Evolutionary conservation across 192 early-diverging fungal species (phyloP).

Genomic region (Umbelopsis sp.): DNA sequence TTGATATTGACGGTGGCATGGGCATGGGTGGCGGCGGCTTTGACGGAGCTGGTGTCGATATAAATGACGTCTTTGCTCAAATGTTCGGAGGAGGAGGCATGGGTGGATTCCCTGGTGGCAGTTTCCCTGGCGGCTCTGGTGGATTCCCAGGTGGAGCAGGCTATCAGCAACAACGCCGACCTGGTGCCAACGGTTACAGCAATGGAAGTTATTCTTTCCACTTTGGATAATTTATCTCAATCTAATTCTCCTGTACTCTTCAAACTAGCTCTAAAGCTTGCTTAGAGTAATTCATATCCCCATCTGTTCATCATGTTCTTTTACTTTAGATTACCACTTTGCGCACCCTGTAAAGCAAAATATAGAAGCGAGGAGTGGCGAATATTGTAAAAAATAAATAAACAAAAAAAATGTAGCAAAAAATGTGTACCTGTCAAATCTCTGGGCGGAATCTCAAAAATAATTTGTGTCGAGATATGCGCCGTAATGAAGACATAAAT

Average conservation of each 20-base stretch:
- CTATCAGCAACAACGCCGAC: slow-evolving; percentile 22
- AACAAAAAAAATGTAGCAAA: not conserved
- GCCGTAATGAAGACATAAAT: no score
- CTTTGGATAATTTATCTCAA: slow-evolving; percentile 42
- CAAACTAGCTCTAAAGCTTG: not conserved
- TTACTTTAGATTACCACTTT: not conserved
- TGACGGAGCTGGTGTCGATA: slow-evolving; percentile 54
- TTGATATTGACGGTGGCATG: slow-evolving; percentile 71
- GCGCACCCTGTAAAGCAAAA: slow-evolving; percentile 2
- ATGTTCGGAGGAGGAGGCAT: slow-evolving; percentile 52
- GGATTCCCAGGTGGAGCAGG: slow-evolving; percentile 35
- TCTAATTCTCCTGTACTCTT: not conserved
- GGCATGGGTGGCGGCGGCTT: slow-evolving; percentile 45
- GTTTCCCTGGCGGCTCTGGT: slow-evolving; percentile 25
- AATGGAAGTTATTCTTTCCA: slow-evolving; percentile 45
- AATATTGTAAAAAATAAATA: not conserved
- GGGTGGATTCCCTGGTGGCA: slow-evolving; percentile 42
- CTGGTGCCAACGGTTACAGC: slow-evolving; percentile 24
- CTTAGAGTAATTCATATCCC: not conserved
- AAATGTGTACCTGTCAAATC: not conserved
- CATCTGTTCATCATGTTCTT: not conserved
- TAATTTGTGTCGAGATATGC: no score
- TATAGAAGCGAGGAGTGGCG: not conserved
- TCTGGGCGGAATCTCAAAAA: no score
- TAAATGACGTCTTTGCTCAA: slow-evolving; percentile 60